These are phyloP conservation scores for Colletotrichum australisinense DNA, from an alignment of 2,329 filamentous ascomycete species.

Conservation along the genomic window DNA sequence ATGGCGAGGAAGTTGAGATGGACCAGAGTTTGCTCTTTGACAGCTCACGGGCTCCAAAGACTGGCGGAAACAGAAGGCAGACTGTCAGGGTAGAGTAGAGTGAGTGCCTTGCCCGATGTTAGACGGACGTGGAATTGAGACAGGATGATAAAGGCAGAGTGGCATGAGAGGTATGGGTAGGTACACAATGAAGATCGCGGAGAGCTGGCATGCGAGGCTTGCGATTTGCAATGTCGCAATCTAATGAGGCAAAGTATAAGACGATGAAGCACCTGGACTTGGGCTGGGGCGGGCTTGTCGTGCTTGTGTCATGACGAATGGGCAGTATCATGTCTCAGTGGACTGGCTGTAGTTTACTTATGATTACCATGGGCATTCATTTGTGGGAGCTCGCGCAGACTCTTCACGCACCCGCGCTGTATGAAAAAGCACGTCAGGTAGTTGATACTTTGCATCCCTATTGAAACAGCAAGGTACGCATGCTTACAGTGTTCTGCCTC, in stretches of 20 bases:
- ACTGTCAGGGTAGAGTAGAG: neutral
- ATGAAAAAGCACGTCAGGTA: neutral
- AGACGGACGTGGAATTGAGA: neutral
- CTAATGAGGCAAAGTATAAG: slow-evolving; percentile 17
- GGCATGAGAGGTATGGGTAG: neutral
- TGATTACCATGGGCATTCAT: neutral
- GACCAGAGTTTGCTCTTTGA: neutral
- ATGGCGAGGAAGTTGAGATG: neutral
- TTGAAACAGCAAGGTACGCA: neutral
- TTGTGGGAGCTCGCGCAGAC: neutral
- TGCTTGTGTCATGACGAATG: slow-evolving; percentile 25
- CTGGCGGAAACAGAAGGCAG: neutral
- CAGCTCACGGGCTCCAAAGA: neutral
- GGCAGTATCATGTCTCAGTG: slow-evolving; percentile 30
- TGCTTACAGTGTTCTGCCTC: neutral
- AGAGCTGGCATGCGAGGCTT: slow-evolving; percentile 34
- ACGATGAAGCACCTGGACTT: slow-evolving; percentile 1
- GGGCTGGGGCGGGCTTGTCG: slow-evolving; percentile 6
- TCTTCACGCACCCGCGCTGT: neutral
- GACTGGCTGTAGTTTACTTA: slow-evolving; percentile 12
- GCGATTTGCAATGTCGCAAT: slow-evolving; percentile 34
- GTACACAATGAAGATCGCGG: slow-evolving; percentile 3
- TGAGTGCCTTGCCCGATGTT: neutral
- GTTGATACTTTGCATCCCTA: neutral
- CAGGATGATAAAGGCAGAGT: neutral